Evolutionary conservation across 177 flowering plant genomes (phyloP), one percentile per base, ranked within the genome.

Genomic region (Tripterygium wilfordii): DNA sequence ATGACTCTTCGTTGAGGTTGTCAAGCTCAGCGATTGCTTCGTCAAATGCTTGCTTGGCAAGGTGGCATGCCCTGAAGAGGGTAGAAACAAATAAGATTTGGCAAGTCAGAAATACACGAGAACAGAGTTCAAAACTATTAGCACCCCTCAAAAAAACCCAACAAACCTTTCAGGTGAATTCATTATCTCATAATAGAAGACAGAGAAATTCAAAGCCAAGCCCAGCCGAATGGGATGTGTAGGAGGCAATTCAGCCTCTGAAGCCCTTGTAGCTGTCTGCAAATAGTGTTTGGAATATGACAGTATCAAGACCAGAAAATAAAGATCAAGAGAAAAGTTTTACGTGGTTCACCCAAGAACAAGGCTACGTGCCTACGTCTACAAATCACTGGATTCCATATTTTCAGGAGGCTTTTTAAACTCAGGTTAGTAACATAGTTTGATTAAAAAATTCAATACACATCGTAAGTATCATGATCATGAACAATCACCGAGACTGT

Each of bases 11-110:
- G 51, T 61, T 66, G 35, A 75, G 55, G 30, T 56, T 45, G 42
- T 72, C 75, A 35, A 75, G 72, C 54, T 72, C 80, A 8, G 70
- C 54, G 49, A 69, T 72, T 16, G 80, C 77, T 64, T 72, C 80
- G 65, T 75, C 79, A 61, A 71, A n/a, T n/a, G n/a, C n/a, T n/a
- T n/a, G n/a, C n/a, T n/a, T n/a, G n/a, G n/a, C n/a, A n/a, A n/a
- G n/a, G 45, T 62, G 71, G 38, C 70, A 67, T 14, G 76, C 79
- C 61, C 78, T 74, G 57, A n/a, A n/a, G 16, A 41, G 46, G 19
- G 26, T 38, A 7, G 25, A 24, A 31, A 21, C 8, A 10, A 24
- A 15, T 6, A 8, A 15, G 29, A 36, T 4, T 3, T 12, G 20
- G 13, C 27, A 40, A 23, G 1, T 26, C 6, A 27, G 1, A 8